Evolutionary conservation across 192 early-diverging fungal species (phyloP).

Genomic region (Coemansia sp.): DNA sequence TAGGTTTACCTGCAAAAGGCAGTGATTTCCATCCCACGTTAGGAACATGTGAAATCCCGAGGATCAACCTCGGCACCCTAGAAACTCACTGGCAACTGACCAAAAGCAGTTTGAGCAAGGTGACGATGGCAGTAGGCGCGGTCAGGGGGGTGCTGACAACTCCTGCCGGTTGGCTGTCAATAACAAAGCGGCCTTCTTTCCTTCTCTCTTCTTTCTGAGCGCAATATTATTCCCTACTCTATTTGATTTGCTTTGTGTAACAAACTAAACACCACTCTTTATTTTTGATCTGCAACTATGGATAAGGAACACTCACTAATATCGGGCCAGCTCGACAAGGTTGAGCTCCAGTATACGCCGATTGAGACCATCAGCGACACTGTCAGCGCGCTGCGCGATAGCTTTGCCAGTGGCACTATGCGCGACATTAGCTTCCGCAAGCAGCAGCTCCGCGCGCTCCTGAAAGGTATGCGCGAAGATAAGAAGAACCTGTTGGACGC

Average conservation of each 20-base stretch:
- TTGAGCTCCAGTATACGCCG: constrained; percentile 50
- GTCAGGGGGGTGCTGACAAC: background rate
- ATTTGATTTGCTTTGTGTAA: background rate
- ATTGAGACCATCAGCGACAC: constrained; percentile 48
- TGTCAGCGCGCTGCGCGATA: constrained; percentile 45
- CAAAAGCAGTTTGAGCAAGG: background rate
- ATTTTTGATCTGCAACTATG: constrained; percentile 1
- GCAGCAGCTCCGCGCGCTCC: constrained; percentile 67
- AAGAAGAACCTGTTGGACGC: constrained; percentile 62
- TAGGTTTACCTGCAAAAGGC: background rate
- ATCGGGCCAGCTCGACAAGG: constrained; percentile 26
- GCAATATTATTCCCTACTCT: background rate
- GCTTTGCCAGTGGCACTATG: constrained; percentile 51
- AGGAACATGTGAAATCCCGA: background rate
- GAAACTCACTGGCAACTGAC: background rate
- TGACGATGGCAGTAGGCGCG: background rate
- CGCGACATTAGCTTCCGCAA: constrained; percentile 34
- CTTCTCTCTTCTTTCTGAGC: background rate
- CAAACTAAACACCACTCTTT: background rate
- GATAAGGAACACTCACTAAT: constrained; percentile 41
- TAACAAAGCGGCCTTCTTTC: background rate
- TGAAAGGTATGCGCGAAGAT: constrained; percentile 65
- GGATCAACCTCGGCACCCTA: background rate
- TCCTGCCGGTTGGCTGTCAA: too few relatives aligned
- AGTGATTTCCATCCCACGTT: background rate